These are phyloP conservation scores for Fraxinus quadrangulata DNA, from an alignment of 257 asterid species.

Conservation along the genomic window DNA sequence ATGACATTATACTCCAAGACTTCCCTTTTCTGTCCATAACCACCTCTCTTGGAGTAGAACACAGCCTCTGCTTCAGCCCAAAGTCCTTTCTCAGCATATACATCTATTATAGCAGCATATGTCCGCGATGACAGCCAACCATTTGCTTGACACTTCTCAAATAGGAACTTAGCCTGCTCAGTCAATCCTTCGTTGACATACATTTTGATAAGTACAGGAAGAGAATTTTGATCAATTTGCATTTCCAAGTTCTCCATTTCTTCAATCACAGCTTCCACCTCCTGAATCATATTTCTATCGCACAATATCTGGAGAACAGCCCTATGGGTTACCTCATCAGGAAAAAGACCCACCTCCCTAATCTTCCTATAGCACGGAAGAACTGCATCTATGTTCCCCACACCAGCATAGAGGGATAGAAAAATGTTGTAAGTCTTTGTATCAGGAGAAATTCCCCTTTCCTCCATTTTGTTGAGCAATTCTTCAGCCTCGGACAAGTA, in stretches of 20 bases:
- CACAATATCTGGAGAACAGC: constrained; percentile 61
- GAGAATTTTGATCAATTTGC: constrained; percentile 63
- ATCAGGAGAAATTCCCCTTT: constrained; percentile 73
- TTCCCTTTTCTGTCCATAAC: constrained; percentile 49
- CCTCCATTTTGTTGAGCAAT: constrained; percentile 78
- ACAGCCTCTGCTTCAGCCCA: constrained; percentile 85
- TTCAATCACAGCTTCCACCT: constrained; percentile 68
- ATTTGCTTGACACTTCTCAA: constrained; percentile 46
- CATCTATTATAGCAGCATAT: constrained; percentile 76
- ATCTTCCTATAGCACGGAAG: constrained; percentile 67
- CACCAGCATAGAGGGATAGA: constrained; percentile 62
- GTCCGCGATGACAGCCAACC: constrained; percentile 63
- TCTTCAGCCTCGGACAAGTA: constrained; percentile 79
- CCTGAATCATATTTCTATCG: constrained; percentile 66
- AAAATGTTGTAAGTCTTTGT: constrained; percentile 82
- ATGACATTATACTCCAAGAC: constrained; percentile 83
- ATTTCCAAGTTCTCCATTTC: constrained; percentile 63
- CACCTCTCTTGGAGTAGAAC: constrained; percentile 50
- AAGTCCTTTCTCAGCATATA: constrained; percentile 77
- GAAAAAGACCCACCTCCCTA: constrained; percentile 76
- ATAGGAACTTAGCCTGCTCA: constrained; percentile 51
- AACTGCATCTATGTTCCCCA: constrained; percentile 58
- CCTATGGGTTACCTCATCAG: constrained; percentile 75
- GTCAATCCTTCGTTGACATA: constrained; percentile 60
- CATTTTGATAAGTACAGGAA: constrained; percentile 73